These are phyloP conservation scores for Gastrolobium villosum DNA, from an alignment of 306 rosid genomes.

Conservation along the genomic window DNA sequence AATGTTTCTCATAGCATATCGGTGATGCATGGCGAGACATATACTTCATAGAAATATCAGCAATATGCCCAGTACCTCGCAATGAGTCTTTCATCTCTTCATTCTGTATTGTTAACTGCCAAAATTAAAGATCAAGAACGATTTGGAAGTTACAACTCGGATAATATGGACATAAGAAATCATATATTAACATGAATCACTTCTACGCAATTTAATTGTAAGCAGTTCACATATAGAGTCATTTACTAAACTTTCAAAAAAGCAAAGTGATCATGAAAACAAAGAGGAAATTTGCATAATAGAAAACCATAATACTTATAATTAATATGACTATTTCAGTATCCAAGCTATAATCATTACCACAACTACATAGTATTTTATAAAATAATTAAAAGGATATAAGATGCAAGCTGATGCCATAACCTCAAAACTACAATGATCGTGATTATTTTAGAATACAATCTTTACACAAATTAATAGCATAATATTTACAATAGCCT, in stretches of 20 bases:
- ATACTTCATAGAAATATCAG: conserved; percentile 65
- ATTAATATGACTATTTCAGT: conserved; percentile 21
- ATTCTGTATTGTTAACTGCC: conserved; percentile 52
- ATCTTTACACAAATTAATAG: background rate
- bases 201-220: conserved; percentile 40
- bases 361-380: conserved; percentile 33
- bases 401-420: conserved; percentile 26
- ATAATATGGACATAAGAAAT: conserved; percentile 35
- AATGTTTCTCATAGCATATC: conserved; percentile 79
- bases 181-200: conserved; percentile 23
- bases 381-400: conserved; percentile 31
- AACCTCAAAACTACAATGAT: conserved; percentile 21
- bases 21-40: conserved; percentile 80
- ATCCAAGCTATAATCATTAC: conserved; percentile 31
- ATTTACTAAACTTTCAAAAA: conserved; percentile 43
- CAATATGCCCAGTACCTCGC: conserved; percentile 45
- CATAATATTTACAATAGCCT: conserved; percentile 15
- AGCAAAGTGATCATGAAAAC: conserved; percentile 19
- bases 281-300: conserved; percentile 31
- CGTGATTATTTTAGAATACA: conserved; percentile 11
- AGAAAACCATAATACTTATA: conserved; percentile 16
- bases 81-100: conserved; percentile 59
- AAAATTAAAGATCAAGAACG: conserved; percentile 43
- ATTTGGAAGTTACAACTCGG: conserved; percentile 23
- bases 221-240: conserved; percentile 33